Evolutionary conservation across 345 rosid genomes (phyloP), one percentile per base, ranked within the genome.

Genomic region (Kandelia obovata): DNA sequence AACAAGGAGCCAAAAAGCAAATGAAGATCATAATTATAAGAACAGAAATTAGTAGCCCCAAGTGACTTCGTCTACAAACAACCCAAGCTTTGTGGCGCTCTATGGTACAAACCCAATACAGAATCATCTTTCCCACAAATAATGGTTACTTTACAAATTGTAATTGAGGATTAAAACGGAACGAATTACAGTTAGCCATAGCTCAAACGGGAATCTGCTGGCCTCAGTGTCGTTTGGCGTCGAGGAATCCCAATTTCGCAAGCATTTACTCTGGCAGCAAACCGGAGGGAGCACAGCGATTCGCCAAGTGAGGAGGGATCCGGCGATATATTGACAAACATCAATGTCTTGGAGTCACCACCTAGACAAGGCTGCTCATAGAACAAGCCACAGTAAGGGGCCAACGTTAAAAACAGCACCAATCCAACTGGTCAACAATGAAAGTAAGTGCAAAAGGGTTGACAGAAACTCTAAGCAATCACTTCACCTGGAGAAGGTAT

Each of bases 181-280:
- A 53, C 15, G 35, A 23, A 13, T 51, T 31, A 32, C 65, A 59
- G 75, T 82, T 79, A 91, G 55, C 97, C 94, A 26, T 79, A 85
- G 78, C 96, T 95, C 81, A 92, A 76, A 39, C 96, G 96, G 67
- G 83, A 79, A 32, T 91, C 98, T 27, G 80, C 53, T 31, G 59
- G 58, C 26, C 11, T 52, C 52, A 10, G 58, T 65, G 73, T 78
- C 60, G 84, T 83, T 62, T 90, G 92, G 11, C 99, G 92, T 13
- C 99, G 80, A 7, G 99, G 97, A 58, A 87, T 85, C 63, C 99
- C 99, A 64, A 96, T 96, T 82, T 96, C 99, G n/a, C 99, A 96
- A 46, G 98, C 91, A 75, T 96, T 96, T 21, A 96, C 99, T 72
- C 99, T 82, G 7, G 99, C 94, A 58, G 99, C 99, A 2, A 96